Base-by-base conservation (phyloP, 2,329 filamentous ascomycete species). In the Beauveria sp. region DNA sequence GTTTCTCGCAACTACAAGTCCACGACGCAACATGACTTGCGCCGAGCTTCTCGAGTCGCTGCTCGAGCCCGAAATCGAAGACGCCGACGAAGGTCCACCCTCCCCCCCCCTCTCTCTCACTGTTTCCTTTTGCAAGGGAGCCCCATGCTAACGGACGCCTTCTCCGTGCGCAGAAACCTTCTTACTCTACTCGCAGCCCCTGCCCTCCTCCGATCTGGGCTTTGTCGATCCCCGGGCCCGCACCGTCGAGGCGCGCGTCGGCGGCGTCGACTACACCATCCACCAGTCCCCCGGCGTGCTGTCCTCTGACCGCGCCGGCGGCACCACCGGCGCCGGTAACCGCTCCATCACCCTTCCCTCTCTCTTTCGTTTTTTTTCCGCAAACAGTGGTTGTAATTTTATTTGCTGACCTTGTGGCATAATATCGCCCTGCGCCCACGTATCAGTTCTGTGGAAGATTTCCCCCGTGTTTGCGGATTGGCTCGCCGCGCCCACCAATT, bases 231-330 rank as follows among this genome's bases (percentile, higher is more conserved):
- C 89, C 18, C 85, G 83, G 65, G 86, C 89, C 10, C 72, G 81
- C 1, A 75, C 77, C 2, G 73, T 97, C 42, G 83, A 90, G 14
- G 71, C 96, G 63, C 81, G 81, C 40, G 82, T 98, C 64, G 84
- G 79, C 60, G 86, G 81, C 61, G 81, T 80, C 58, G 90, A 96
- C 69, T 85, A 91, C 63, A 84, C 82, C 40, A 88, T 98, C 67
- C 82, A 87, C 64, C 95, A 98, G 74, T 96, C 91, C 1, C 93
- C 92, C 0, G 84, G 86, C 10, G 80, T 98, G 10, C 82, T 99
- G 43, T 87, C 86, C 1, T 96, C 92, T 1, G 83, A 86, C 65
- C 85, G 92, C 38, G 81, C 84, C 31, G 87, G 80, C 26, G 81
- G 81, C 18, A 83, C 81, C 18, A 83, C 81, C 2, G 81, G 81